These are phyloP conservation scores for Singerocomus inundabilis DNA, from an alignment of 1,284 basidiomycete species.

Conservation along the genomic window DNA sequence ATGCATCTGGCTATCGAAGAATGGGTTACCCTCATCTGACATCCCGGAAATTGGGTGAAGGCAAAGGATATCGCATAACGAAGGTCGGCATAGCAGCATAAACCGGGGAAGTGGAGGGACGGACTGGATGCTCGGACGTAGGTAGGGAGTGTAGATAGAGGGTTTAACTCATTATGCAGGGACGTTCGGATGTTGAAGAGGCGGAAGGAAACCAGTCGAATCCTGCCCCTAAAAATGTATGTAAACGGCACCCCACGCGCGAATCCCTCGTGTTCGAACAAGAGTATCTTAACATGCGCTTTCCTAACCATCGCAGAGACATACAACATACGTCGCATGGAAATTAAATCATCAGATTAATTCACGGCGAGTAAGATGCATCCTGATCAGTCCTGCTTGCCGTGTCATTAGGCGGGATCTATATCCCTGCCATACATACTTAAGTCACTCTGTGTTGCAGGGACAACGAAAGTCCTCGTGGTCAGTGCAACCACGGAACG, in stretches of 20 bases:
- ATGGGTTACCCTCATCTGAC: constrained; percentile 5
- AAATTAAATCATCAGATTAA: constrained; percentile 22
- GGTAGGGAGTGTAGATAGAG: constrained; percentile 7
- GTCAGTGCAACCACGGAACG: constrained; percentile 22
- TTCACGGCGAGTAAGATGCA: constrained; percentile 10
- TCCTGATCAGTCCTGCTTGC: constrained; percentile 21
- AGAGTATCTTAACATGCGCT: constrained; percentile 7
- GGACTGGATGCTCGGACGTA: constrained; percentile 5
- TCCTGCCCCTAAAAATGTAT: constrained; percentile 7
- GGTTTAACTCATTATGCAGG: constrained; percentile 9
- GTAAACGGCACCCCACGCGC: constrained; percentile 4
- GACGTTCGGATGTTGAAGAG: constrained; percentile 4
- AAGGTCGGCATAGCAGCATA: constrained; percentile 6
- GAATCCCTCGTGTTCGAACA: constrained; percentile 6
- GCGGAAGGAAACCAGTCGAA: constrained; percentile 4
- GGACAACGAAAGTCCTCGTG: constrained; percentile 25
- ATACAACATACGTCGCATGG: constrained; percentile 9
- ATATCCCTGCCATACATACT: constrained; percentile 21
- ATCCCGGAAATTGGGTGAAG: constrained; percentile 22
- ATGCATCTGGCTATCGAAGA: constrained; percentile 12
- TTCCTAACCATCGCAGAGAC: not conserved
- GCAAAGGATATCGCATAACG: constrained; percentile 12
- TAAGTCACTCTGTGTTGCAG: constrained; percentile 22
- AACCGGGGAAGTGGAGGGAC: constrained; percentile 3
- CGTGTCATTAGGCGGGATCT: constrained; percentile 16